Evolutionary conservation across 768 basidiomycete genomes (phyloP).

Genomic region (Plicaturopsis crispa): DNA sequence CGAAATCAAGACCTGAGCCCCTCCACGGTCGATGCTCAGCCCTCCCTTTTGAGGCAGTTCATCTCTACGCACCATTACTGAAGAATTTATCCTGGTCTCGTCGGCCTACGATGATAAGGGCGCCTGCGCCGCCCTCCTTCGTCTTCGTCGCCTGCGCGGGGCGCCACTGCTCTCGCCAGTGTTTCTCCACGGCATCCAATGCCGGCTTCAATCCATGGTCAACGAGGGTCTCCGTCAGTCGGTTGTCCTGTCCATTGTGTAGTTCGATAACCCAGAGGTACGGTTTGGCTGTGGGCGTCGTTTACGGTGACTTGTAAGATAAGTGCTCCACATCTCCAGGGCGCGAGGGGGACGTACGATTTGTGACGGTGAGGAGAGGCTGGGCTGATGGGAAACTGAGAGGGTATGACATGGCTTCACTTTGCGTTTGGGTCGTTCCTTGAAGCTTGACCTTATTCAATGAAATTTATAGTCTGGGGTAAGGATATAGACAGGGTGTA

Average conservation of each 20-base stretch:
- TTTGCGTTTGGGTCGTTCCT: too few relatives aligned
- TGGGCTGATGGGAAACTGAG: conserved; percentile 38
- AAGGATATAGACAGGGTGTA: too few relatives aligned
- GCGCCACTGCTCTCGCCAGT: conserved; percentile 57
- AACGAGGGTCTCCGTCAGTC: conserved; percentile 53
- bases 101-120: conserved; percentile 71
- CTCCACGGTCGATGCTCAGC: too few relatives aligned
- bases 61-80: conserved; percentile 54
- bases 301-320: not conserved
- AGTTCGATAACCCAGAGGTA: conserved; percentile 73
- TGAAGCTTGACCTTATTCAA: too few relatives aligned
- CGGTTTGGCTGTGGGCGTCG: conserved; percentile 36
- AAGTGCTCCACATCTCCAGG: not conserved
- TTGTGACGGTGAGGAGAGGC: conserved; percentile 60
- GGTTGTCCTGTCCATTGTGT: conserved; percentile 71
- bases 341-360: conserved; percentile 37
- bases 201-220: conserved; percentile 59
- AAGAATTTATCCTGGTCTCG: conserved; percentile 82
- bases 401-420: conserved; percentile 38
- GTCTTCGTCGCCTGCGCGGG: conserved; percentile 33
- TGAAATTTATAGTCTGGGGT: too few relatives aligned
- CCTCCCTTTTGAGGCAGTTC: not conserved
- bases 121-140: conserved; percentile 52
- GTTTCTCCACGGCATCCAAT: conserved; percentile 61
- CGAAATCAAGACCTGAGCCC: conserved; percentile 59